These are phyloP conservation scores for Uronychia setigera DNA, from an alignment of 73 alveolate genomes.

Conservation along the genomic window DNA sequence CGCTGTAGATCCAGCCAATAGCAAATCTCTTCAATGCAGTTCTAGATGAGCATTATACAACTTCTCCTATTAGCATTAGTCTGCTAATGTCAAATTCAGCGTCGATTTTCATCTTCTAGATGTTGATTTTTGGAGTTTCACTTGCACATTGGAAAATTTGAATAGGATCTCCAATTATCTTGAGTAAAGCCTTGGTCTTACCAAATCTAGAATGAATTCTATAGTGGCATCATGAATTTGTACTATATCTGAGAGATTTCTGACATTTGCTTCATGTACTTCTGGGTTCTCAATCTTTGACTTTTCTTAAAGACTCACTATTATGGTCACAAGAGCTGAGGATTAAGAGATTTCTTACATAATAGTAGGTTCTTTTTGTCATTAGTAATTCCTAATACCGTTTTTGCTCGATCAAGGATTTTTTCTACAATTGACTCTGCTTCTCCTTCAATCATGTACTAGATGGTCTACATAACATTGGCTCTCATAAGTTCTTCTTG, in stretches of 20 bases:
- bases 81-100: slow-evolving; percentile 24
- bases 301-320: neutral
- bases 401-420: neutral
- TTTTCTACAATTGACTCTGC: neutral
- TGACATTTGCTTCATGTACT: no score
- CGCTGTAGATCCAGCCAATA: slow-evolving; percentile 13
- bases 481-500: neutral
- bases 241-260: neutral
- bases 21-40: slow-evolving; percentile 17
- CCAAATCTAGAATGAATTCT: slow-evolving; percentile 13
- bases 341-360: neutral
- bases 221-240: slow-evolving; percentile 9
- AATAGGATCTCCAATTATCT: slow-evolving; percentile 21
- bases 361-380: neutral
- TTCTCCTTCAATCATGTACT: neutral
- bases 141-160: slow-evolving; percentile 7
- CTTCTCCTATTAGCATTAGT: neutral
- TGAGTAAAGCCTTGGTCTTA: no score
- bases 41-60: neutral
- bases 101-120: neutral
- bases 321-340: neutral
- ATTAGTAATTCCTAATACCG: neutral
- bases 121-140: slow-evolving; percentile 4
- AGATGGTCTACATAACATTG: neutral
- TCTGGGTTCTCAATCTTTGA: neutral